Evolutionary conservation across 345 rosid genomes (phyloP).

Genomic region (Anastatica hierochuntica): DNA sequence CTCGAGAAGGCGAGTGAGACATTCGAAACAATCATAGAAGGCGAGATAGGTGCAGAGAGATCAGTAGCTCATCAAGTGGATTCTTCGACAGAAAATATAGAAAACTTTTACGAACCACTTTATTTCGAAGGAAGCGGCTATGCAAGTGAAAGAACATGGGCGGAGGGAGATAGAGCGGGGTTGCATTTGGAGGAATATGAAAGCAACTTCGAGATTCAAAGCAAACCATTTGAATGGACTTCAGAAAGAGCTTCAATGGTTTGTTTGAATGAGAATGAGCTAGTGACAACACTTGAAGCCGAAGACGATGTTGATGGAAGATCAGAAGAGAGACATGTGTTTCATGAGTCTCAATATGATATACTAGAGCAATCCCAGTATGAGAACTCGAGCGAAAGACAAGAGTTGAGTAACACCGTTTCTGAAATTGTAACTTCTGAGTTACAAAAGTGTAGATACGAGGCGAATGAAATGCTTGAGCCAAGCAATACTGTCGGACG

Average conservation of each 20-base stretch:
- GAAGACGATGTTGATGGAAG: conserved; percentile 7
- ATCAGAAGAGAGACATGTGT: not conserved
- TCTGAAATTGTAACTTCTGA: conserved; percentile 4
- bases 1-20: not conserved
- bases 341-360: not conserved
- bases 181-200: conserved; percentile 28
- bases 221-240: conserved; percentile 8
- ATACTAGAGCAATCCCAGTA: conserved; percentile 4
- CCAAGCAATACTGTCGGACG: too few relatives aligned
- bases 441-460: not conserved
- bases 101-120: conserved; percentile 2
- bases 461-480: conserved; percentile 8
- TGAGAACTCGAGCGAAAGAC: conserved; percentile 6
- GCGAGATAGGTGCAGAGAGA: conserved; percentile 4
- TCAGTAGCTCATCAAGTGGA: conserved; percentile 1
- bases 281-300: not conserved
- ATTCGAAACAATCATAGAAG: not conserved
- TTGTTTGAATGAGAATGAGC: not conserved
- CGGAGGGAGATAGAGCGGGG: conserved; percentile 26
- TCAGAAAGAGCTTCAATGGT: conserved; percentile 11
- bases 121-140: conserved; percentile 5
- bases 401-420: not conserved
- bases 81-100: not conserved
- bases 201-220: conserved; percentile 11
- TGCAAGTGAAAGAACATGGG: conserved; percentile 16